Evolutionary conservation across 768 basidiomycete genomes (phyloP), one percentile per base, ranked within the genome.

Genomic region (Trametes villosa): DNA sequence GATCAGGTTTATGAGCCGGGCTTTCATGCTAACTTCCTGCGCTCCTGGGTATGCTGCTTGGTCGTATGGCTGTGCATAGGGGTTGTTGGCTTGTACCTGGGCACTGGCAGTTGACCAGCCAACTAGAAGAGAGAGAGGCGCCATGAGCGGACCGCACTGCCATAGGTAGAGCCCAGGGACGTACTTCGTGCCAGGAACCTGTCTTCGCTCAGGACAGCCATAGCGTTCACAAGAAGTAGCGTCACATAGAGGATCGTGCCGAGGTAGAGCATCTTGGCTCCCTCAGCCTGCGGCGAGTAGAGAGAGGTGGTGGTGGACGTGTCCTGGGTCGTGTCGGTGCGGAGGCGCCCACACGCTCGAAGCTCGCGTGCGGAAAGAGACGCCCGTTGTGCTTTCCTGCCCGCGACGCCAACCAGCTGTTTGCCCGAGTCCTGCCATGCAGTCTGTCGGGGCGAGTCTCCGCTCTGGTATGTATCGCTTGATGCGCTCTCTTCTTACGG

Each of bases 181-280:
- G 67, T 71, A 96, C 95, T 94, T 72, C 88, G 81, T 22, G 94
- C 90, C 56, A 99, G 87, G 76, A 99, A 99, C 8, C 96, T 85
- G 68, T 99, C 96, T 76, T 99, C 96, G 69, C 88, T 96, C 63
- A 99, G 81, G 59, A 99, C 88, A 9, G 96, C 96, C 74, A 98
- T 86, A 45, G 95, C 93, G 74, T 99, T 98, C 68, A 95, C 86
- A 71, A 98, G 79, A 42, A 99, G 86, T 24, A 99, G 81, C 26
- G 86, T 79, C 57, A 94, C 89, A 79, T 97, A 94, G 67, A 98
- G 77, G 65, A 97, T 83, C 17, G 83, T 83, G 40, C 91, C 91
- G 45, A 92, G 76, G 59, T 81, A 74, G 59, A 85, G 75, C 82
- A 86, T 86, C 57, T 66, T 71, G 59, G 36, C 12, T 17, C 29